A percentile compares a stretch with the other conserved stretches of the same genome.
These are phyloP conservation scores for Apiospora arundinis DNA, from an alignment of 2,329 filamentous ascomycete genomes.

Conservation along the genomic window DNA sequence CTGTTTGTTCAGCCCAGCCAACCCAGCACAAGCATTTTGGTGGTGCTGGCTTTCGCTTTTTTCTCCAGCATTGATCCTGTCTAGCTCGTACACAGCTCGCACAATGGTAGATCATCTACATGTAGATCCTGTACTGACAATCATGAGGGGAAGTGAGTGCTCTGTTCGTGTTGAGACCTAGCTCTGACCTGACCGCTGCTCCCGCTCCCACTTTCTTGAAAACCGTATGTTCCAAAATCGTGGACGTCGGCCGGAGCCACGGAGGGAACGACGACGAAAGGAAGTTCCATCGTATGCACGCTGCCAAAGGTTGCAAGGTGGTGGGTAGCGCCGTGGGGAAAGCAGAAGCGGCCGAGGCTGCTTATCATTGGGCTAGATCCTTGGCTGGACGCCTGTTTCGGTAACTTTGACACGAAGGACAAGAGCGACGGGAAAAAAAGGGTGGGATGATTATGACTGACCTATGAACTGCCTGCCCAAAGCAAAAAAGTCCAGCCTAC, in stretches of 20 bases:
- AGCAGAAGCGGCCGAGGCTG: slow-evolving; percentile 1
- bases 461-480: neutral
- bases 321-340: slow-evolving; percentile 1
- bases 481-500: neutral
- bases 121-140: neutral
- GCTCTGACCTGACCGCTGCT: neutral
- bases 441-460: slow-evolving; percentile 6
- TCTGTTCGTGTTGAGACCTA: neutral
- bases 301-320: slow-evolving; percentile 8
- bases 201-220: slow-evolving; percentile 5
- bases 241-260: neutral
- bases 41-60: neutral
- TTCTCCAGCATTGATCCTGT: neutral
- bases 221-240: slow-evolving; percentile 12
- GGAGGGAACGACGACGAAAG: neutral
- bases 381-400: slow-evolving; percentile 14
- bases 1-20: neutral
- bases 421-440: neutral
- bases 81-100: neutral
- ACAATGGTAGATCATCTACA: neutral
- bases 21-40: neutral
- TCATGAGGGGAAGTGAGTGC: neutral
- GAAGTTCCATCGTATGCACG: neutral
- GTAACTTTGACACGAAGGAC: neutral
- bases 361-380: slow-evolving; percentile 17